These are phyloP conservation scores for Colletotrichum sp. DNA, from an alignment of 2,329 filamentous ascomycete genomes.

Conservation along the genomic window DNA sequence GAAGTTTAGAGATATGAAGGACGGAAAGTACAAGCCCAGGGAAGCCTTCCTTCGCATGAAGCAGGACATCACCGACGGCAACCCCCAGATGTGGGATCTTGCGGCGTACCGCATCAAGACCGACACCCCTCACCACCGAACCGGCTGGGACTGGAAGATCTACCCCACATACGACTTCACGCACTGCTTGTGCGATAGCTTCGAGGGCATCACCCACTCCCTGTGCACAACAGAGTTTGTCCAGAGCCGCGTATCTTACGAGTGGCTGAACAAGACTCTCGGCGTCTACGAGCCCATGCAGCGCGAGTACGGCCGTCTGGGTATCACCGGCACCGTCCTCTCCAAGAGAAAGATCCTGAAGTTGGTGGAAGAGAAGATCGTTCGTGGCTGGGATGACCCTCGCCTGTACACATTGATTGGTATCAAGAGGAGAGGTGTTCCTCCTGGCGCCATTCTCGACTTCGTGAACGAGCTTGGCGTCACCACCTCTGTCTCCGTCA, in stretches of 20 bases:
- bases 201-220: constrained; percentile 90
- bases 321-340: constrained; percentile 69
- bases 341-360: constrained; percentile 85
- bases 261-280: constrained; percentile 83
- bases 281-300: constrained; percentile 90
- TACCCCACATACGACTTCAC: constrained; percentile 89
- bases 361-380: constrained; percentile 77
- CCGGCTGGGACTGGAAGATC: constrained; percentile 85
- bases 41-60: constrained; percentile 93
- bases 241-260: constrained; percentile 83
- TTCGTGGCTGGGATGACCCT: constrained; percentile 91
- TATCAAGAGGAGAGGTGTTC: constrained; percentile 82
- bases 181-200: constrained; percentile 89
- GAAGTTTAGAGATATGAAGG: constrained; percentile 89
- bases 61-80: constrained; percentile 81
- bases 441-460: constrained; percentile 84
- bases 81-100: constrained; percentile 97
- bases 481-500: constrained; percentile 80
- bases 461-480: constrained; percentile 94
- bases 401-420: constrained; percentile 87
- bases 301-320: constrained; percentile 76
- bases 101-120: constrained; percentile 87
- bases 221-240: constrained; percentile 95
- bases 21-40: constrained; percentile 86
- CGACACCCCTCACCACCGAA: constrained; percentile 74